Evolutionary conservation across 1,284 basidiomycete species (phyloP), one percentile per base, ranked within the genome.

Genomic region (Blastosporella zonata): DNA sequence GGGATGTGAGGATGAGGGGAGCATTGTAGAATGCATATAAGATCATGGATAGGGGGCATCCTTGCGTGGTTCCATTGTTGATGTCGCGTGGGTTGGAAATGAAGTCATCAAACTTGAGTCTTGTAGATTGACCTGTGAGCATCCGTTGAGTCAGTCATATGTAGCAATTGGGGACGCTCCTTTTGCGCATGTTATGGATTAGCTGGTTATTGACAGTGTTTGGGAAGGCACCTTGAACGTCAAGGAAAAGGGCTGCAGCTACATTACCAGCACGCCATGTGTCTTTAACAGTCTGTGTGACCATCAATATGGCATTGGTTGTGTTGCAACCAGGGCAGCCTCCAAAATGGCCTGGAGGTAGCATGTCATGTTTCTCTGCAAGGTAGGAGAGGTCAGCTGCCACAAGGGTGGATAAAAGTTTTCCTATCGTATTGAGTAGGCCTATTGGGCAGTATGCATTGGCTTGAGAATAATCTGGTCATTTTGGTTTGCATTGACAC

Each of bases 191-290:
- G 27, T 49, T 44, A 23, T 43, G 47, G 5, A 49, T 49, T 15
- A 49, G 47, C 2, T 22, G 36, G 3, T 61, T 54, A 0, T 60
- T 55, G 0, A 59, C 56, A 0, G 58, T 60, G 20, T 61, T 72
- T 0, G 67, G 71, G 56, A 73, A 75, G 0, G 71, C 70, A 0
- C 62, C 67, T 55, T 71, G 62, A 15, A 74, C 61, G 50, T 74
- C 70, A 1, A 73, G 59, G 47, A 70, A 70, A 0, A 74, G 47
- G 0, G 59, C 56, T 0, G 63, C 59, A 0, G 59, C 68, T 1
- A 68, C 70, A 18, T 68, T 52, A 0, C 55, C 49, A 27, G 35
- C 33, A 0, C 64, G 44, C 70, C 69, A 73, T 12, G 68, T 62
- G 22, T 67, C 57, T 18, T n/a, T 18, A 6, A 18, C 15, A 20